Base-by-base conservation (phyloP, 768 basidiomycete species). In the Boletus insuetus region DNA sequence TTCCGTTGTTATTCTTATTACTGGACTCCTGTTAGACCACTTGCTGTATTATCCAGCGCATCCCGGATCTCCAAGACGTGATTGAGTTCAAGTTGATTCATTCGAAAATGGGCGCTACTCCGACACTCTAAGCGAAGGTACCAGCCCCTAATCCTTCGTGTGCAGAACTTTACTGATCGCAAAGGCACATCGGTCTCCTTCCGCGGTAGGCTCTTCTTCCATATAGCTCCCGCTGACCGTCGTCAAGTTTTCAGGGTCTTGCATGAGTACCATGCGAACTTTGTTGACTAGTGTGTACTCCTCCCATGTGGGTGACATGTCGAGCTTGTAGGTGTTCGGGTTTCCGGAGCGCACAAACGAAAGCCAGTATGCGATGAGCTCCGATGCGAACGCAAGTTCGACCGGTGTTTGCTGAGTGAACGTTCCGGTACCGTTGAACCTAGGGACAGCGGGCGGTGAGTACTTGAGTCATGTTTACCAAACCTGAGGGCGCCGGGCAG, bases 341-440 rank as follows among this genome's bases (percentile, higher is more conserved):
- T 84, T 67, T 2, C 76, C 76, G 1, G 78, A 64, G 40, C 83
- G 81, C 20, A 85, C 83, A 57, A 86, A 85, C 3, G 83, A 86
- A 7, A 86, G 68, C 82, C 84, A 85, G 64, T 86, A 85, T 8
- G 81, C 83, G 41, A 83, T 83, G 31, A 84, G 70, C 64, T 86
- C 86, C 35, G 75, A 66, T 0, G 82, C 79, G 57, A 86, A 86
- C 8, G 79, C 77, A 2, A 58, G 64, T 59, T 85, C 78, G 10
- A 73, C 67, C 0, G 77, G 71, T 11, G 75, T 77, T 69, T 79
- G 71, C 3, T 74, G 65, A 2, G 75, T 73, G 65, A 84, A 82
- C 1, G 71, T 75, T 12, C 77, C 78, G 0, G 80, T 77, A 20
- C 85, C 83, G 64, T 86, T 84, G 53, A 69, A 65, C 6, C 78